Conservation (phyloP, 2,329 filamentous ascomycete genomes). For the Nemania serpens region DNA sequence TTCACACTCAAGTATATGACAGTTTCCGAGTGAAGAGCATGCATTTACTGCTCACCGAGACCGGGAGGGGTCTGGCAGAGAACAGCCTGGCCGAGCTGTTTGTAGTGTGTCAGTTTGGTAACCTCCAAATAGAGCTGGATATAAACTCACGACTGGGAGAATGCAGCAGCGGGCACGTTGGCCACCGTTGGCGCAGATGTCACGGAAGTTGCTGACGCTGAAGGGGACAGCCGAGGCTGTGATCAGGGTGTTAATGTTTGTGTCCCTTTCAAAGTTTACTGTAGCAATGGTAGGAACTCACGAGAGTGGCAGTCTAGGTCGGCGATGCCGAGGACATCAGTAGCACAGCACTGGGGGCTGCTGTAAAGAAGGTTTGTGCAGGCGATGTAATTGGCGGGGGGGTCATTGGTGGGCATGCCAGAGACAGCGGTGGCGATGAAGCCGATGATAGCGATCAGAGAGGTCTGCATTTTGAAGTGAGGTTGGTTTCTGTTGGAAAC, state of each 20-base stretch:
- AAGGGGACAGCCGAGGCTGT: conserved; percentile 45
- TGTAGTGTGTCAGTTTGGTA: conserved; percentile 1
- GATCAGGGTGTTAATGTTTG: not conserved
- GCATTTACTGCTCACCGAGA: conserved; percentile 28
- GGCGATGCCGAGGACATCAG: conserved; percentile 56
- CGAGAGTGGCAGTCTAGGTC: conserved; percentile 55
- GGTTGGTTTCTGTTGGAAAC: conserved; percentile 6
- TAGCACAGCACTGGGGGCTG: conserved; percentile 63
- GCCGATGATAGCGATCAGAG: conserved; percentile 33
- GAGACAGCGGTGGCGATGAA: conserved; percentile 35
- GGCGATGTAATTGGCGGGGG: conserved; percentile 39
- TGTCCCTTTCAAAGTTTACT: not conserved
- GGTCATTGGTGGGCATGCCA: conserved; percentile 20
- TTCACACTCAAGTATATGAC: not conserved
- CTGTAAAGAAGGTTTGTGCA: conserved; percentile 49
- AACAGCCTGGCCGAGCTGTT: conserved; percentile 39
- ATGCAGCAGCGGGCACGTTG: conserved; percentile 58
- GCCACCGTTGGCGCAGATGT: conserved; percentile 48
- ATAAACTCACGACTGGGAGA: conserved; percentile 48
- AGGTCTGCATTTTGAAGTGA: conserved; percentile 37
- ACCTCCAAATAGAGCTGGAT: not conserved
- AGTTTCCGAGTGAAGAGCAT: not conserved
- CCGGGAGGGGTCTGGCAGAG: conserved; percentile 43
- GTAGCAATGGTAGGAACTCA: conserved; percentile 24
- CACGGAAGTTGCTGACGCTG: conserved; percentile 49